Evolutionary conservation across 2,329 filamentous ascomycete genomes (phyloP), one percentile per base, ranked within the genome.

Genomic region (Colletotrichum tropicale): DNA sequence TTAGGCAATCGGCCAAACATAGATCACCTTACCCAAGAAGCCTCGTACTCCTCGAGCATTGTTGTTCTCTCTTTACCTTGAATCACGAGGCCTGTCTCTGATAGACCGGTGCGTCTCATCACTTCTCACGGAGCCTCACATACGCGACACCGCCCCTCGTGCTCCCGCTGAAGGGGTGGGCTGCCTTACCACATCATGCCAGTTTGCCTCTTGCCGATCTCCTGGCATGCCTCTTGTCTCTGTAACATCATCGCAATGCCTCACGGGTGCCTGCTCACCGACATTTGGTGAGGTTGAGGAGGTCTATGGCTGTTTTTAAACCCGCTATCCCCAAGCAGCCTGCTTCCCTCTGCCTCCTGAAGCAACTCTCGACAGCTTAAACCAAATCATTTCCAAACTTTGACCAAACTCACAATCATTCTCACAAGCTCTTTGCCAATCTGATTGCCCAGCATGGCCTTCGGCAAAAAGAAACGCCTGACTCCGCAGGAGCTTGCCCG

Each of bases 221-320:
- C 56, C 26, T n/a, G 18, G 26, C 5, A 28, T 67, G 18, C 18
- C 13, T 56, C 12, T 24, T 26, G 24, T 43, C 16, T 38, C 61
- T 36, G n/a, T 16, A 24, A 34, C 26, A n/a, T 28, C n/a, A 18
- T n/a, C 5, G 15, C 10, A 26, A 28, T 38, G 55, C 30, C 55
- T 56, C 38, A 18, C 58, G 70, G 73, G 24, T 69, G 38, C 9
- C 64, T 73, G 34, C 73, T 73, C 70, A 73, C 70, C 73, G 73
- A 75, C 73, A 43, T 68, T 68, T 38, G 10, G 8, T 56, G 18
- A 24, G 13, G 4, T 16, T 62, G 10, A 58, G n/a, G 6, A 18
- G 18, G 16, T 18, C n/a, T 16, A 15, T 64, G 34, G 8, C 21
- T 8, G 18, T 58, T 13, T 48, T 60, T 67, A 72, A 71, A 61